phyloP scores from a whole-genome alignment of 345 rosid species.

The Eutrema yunnanense region DNA sequence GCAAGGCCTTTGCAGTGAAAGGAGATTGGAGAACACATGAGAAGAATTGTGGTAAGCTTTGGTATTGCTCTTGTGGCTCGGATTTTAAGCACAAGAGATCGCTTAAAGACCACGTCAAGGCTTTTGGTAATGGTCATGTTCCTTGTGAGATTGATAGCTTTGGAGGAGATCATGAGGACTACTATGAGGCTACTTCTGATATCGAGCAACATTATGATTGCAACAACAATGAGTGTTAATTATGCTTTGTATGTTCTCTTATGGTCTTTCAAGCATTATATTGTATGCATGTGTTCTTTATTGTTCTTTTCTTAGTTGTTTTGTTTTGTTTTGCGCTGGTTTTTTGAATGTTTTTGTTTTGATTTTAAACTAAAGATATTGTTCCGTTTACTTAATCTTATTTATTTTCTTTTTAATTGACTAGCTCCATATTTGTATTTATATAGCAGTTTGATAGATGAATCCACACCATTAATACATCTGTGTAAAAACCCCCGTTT shows the following conservation, averaged over 20 bases:
- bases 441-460: neutral
- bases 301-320: neutral
- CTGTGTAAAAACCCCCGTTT: neutral
- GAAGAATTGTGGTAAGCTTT: slow-evolving; percentile 94
- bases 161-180: slow-evolving; percentile 44
- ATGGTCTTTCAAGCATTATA: neutral
- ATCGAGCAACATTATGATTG: slow-evolving; percentile 48
- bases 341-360: neutral
- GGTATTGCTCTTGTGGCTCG: slow-evolving; percentile 95
- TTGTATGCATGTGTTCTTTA: slow-evolving; percentile 3
- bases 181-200: slow-evolving; percentile 56
- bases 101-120: slow-evolving; percentile 78
- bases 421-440: neutral
- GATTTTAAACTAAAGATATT: neutral
- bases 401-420: neutral
- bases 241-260: neutral
- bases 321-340: neutral
- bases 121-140: slow-evolving; percentile 81
- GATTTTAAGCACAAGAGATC: slow-evolving; percentile 97
- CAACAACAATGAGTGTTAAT: slow-evolving; percentile 12
- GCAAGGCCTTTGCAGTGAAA: slow-evolving; percentile 84
- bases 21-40: slow-evolving; percentile 99
- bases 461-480: neutral
- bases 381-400: neutral
- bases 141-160: slow-evolving; percentile 50